Evolutionary conservation across 2,329 filamentous ascomycete genomes (phyloP).

Genomic region (Dendryphion nanum): DNA sequence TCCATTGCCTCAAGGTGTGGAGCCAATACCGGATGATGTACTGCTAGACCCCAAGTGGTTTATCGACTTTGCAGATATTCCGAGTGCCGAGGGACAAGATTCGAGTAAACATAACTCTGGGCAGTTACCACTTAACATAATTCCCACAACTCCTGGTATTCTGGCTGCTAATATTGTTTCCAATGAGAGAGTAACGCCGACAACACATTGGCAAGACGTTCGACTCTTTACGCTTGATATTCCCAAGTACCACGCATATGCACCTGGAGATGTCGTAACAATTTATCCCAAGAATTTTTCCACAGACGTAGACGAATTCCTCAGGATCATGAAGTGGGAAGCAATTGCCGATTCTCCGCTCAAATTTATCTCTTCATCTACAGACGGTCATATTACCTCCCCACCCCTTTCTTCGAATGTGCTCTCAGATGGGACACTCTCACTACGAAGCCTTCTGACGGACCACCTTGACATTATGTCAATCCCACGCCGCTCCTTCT

Average conservation of each 20-base stretch:
- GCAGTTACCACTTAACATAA: constrained; percentile 39
- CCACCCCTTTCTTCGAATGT: constrained; percentile 14
- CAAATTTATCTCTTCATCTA: constrained; percentile 45
- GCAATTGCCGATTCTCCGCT: constrained; percentile 68
- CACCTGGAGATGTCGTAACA: constrained; percentile 75
- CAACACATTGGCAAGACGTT: constrained; percentile 89
- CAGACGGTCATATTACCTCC: too few species aligned
- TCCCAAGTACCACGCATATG: constrained; percentile 47
- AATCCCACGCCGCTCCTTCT: constrained; percentile 85
- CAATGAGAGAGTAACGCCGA: constrained; percentile 75
- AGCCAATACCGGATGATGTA: constrained; percentile 71
- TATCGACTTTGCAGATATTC: constrained; percentile 41
- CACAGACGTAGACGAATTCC: constrained; percentile 73
- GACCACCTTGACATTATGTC: constrained; percentile 87
- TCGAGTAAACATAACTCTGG: constrained; percentile 4
- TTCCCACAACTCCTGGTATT: constrained; percentile 59
- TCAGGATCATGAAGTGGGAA: constrained; percentile 77
- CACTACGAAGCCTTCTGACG: constrained; percentile 72
- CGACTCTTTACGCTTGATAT: constrained; percentile 67
- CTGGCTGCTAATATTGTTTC: constrained; percentile 57
- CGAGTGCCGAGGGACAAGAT: not conserved
- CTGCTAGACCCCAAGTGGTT: constrained; percentile 75
- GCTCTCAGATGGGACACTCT: constrained; percentile 45
- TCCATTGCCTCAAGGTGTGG: constrained; percentile 65
- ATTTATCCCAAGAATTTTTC: constrained; percentile 88